These are phyloP conservation scores for Fagopyrum tataricum DNA, from an alignment of 148 eudicot species.

Conservation along the genomic window DNA sequence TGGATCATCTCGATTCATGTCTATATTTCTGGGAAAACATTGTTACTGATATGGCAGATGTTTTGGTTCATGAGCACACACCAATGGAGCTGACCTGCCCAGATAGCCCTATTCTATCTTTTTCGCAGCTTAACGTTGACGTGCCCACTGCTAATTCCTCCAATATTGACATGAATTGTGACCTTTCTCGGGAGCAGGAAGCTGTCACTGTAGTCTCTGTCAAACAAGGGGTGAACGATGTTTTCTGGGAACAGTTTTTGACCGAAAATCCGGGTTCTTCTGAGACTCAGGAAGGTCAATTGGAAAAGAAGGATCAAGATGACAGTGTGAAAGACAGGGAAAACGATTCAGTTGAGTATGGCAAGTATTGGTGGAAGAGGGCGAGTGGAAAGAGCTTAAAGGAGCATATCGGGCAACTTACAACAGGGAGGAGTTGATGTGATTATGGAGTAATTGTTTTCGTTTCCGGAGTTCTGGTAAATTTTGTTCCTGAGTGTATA, in stretches of 20 bases:
- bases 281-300: slow-evolving; percentile 41
- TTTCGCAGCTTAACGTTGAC: slow-evolving; percentile 52
- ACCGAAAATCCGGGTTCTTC: slow-evolving; percentile 79
- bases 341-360: slow-evolving; percentile 35
- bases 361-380: slow-evolving; percentile 43
- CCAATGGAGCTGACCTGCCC: slow-evolving; percentile 16
- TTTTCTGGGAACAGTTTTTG: slow-evolving; percentile 82
- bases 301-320: slow-evolving; percentile 33
- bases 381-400: slow-evolving; percentile 31
- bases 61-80: not conserved
- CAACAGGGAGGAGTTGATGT: slow-evolving; percentile 57
- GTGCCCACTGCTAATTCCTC: slow-evolving; percentile 30
- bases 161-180: slow-evolving; percentile 54
- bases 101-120: slow-evolving; percentile 45
- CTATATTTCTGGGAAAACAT: slow-evolving; percentile 58
- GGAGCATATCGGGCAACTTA: slow-evolving; percentile 71
- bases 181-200: slow-evolving; percentile 19
- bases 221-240: slow-evolving; percentile 44
- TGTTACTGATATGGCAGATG: slow-evolving; percentile 21
- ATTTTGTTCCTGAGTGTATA: slow-evolving; percentile 3
- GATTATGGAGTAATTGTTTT: not conserved
- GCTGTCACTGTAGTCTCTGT: not conserved
- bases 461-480: not conserved
- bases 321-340: slow-evolving; percentile 39
- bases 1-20: slow-evolving; percentile 56